phyloP scores from a whole-genome alignment of 495 filamentous ascomycete species.

The Aspergillus egyptiacus region DNA sequence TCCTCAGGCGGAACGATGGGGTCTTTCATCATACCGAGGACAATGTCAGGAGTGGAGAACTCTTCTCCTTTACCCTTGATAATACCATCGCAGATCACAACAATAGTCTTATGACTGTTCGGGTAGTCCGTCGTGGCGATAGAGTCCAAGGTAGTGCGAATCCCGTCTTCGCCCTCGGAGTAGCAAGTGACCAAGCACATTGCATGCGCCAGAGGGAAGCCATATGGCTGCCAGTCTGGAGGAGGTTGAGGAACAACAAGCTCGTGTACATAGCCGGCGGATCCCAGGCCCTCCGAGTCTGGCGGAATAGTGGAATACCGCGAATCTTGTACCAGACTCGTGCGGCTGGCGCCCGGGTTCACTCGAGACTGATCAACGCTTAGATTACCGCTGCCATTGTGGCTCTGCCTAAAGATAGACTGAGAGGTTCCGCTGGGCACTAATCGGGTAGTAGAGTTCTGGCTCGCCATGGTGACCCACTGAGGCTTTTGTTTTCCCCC shows the following conservation, averaged over 20 bases:
- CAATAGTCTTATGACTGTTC: constrained; percentile 94
- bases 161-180: constrained; percentile 88
- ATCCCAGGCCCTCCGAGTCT: constrained; percentile 69
- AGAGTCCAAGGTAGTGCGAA: constrained; percentile 91
- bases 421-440: constrained; percentile 51
- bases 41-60: constrained; percentile 82
- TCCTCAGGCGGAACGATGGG: constrained; percentile 70
- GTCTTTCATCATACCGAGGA: constrained; percentile 91
- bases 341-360: constrained; percentile 41
- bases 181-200: constrained; percentile 97
- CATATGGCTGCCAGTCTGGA: constrained; percentile 92
- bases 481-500: constrained; percentile 44
- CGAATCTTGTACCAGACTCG: constrained; percentile 46
- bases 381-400: constrained; percentile 62
- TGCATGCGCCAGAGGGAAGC: constrained; percentile 86
- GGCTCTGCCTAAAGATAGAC: constrained; percentile 63
- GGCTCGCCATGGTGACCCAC: constrained; percentile 94
- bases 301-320: constrained; percentile 51
- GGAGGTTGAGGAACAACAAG: constrained; percentile 96
- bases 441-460: constrained; percentile 71
- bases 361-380: constrained; percentile 39
- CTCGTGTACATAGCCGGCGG: constrained; percentile 91
- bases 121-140: constrained; percentile 98
- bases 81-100: constrained; percentile 95
- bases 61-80: constrained; percentile 95